Percentiles rank a stretch among this genome's conserved stretches.
Conservation (phyloP, 257 asterid genomes). For the Nicotiana sylvestris region DNA sequence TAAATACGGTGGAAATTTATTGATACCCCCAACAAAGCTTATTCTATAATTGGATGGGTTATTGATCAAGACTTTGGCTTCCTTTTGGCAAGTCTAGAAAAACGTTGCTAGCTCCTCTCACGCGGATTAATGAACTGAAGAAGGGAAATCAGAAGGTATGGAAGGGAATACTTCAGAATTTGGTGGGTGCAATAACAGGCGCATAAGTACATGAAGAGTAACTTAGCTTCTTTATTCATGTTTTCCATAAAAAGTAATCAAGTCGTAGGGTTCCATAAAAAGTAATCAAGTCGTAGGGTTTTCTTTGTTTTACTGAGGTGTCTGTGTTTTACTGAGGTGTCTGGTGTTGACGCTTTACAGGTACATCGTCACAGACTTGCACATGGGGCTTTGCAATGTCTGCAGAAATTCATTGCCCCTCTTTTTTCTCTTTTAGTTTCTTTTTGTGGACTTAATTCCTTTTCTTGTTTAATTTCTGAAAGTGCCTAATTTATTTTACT, state of each 20-base stretch:
- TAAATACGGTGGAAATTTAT: conserved; percentile 15
- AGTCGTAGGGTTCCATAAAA: conserved; percentile 17
- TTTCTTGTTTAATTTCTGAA: no score
- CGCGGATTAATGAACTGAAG: conserved; percentile 13
- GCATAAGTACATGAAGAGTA: background rate
- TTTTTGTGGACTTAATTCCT: no score
- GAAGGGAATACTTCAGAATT: conserved; percentile 14
- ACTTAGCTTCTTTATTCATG: background rate
- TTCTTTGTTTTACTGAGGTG: conserved; percentile 14
- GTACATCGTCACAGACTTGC: conserved; percentile 24
- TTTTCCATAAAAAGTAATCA: conserved; percentile 5
- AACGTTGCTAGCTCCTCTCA: conserved; percentile 15
- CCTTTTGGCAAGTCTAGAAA: conserved; percentile 11
- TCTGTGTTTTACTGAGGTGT: background rate
- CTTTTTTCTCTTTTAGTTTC: no score
- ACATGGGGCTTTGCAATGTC: conserved; percentile 11
- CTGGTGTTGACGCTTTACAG: conserved; percentile 6
- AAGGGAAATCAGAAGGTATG: conserved; percentile 18
- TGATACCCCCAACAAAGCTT: conserved; percentile 17
- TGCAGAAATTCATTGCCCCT: background rate
- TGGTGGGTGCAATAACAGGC: conserved; percentile 7
- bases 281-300: conserved; percentile 20
- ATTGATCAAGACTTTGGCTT: conserved; percentile 8
- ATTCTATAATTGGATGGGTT: conserved; percentile 1
- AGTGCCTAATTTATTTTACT: no score